Evolutionary conservation across 106 monocot species (phyloP).

Genomic region (Allium cepa): DNA sequence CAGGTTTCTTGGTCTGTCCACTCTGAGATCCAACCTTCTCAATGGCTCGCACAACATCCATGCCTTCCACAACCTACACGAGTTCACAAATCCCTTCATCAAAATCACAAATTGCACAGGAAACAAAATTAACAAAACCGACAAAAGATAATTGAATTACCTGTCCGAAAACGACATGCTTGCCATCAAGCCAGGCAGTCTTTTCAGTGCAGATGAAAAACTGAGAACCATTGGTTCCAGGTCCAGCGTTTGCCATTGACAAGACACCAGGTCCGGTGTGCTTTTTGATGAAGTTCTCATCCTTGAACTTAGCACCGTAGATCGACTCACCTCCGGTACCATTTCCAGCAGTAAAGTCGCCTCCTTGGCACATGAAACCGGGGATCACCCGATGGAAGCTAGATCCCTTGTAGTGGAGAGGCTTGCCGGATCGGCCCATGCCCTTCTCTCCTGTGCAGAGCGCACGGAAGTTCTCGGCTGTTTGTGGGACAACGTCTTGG

Average conservation of each 20-base stretch:
- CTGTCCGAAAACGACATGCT: constrained; percentile 31
- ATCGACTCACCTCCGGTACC: constrained; percentile 41
- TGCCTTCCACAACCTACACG: too few relatives aligned
- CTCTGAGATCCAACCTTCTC: too few relatives aligned
- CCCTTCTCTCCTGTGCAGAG: constrained; percentile 41
- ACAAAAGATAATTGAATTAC: neutral
- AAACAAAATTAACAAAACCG: too few relatives aligned
- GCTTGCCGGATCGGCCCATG: constrained; percentile 23
- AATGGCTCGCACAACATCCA: too few relatives aligned
- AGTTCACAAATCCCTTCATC: too few relatives aligned
- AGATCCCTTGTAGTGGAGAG: constrained; percentile 32
- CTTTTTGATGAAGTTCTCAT: constrained; percentile 33
- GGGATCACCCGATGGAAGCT: constrained; percentile 36
- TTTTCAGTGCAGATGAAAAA: constrained; percentile 29
- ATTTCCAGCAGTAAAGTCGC: constrained; percentile 41
- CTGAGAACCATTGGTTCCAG: constrained; percentile 34
- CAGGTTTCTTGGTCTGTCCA: too few relatives aligned
- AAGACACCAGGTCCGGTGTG: constrained; percentile 25
- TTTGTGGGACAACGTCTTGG: constrained; percentile 18
- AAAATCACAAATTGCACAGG: too few relatives aligned
- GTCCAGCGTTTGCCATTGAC: constrained; percentile 35
- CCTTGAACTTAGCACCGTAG: constrained; percentile 36
- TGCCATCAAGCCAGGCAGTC: constrained; percentile 25
- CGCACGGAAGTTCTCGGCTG: constrained; percentile 31
- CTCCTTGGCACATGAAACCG: constrained; percentile 43